Base-by-base conservation (phyloP, 2,329 filamentous ascomycete genomes). In the Sporothrix curviconia region DNA sequence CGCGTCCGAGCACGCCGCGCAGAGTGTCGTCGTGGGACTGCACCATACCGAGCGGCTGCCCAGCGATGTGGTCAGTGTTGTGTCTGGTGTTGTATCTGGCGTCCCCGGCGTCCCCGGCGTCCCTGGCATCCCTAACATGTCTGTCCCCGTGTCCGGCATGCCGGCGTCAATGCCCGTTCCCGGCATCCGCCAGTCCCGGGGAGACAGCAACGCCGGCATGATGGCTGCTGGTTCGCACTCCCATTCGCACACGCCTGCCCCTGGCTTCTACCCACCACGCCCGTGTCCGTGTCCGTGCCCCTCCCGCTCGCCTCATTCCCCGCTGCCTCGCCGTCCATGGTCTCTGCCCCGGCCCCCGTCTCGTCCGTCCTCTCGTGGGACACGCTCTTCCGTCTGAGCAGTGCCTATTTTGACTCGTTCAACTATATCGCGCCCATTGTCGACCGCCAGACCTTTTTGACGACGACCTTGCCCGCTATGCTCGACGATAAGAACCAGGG, bases 341-440 rank as follows among this genome's bases (percentile, higher is more conserved):
- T n/a, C n/a, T n/a, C n/a, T n/a, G n/a, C n/a, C n/a, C n/a, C n/a
- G 39, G 17, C 61, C n/a, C 15, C 51, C 14, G 39, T 34, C 7
- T 44, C 51, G 19, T 5, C 42, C 1, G 65, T 64, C 5, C 64
- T 83, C 49, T 74, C 71, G 12, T 75, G 75, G 66, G 77, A 80
- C 6, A 71, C 71, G 3, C 78, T 84, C 68, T 73, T 77, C 58
- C 70, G 71, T 24, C 71, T 81, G 37, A 74, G 75, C 58, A 78
- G 78, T 50, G 73, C 75, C 0, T 85, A 81, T 64, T 85, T 85
- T 64, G 77, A 82, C 62, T 78, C 75, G 1, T 81, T 82, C 68
- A 84, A 85, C 64, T 71, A 81, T 12, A 64, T 83, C 14, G 78
- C 79, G 62, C 82, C 82, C 0, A 75, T 85, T 37, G 71, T 85